Conservation (phyloP, 495 filamentous ascomycete species). For the Hypoxylon rickii region DNA sequence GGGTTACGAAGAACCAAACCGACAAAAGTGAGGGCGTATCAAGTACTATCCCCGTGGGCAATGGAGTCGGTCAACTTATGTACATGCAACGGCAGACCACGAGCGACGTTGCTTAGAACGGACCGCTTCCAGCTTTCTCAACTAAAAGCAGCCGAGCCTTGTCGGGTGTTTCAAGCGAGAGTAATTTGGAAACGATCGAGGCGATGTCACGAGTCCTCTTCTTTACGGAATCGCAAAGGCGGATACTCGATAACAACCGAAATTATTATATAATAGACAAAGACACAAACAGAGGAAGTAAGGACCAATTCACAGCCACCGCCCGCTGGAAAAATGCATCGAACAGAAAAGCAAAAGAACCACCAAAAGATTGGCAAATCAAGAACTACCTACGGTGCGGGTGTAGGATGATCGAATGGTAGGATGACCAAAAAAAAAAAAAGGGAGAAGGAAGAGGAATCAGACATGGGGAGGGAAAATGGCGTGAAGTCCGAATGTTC, state of each 20-base stretch:
- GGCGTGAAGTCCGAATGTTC: constrained; percentile 22
- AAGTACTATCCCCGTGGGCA: no score
- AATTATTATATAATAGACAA: constrained; percentile 23
- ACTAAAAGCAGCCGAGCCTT: constrained; percentile 24
- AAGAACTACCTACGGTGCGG: no score
- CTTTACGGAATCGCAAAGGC: no score
- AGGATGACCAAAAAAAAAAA: constrained; percentile 17
- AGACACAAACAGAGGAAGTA: constrained; percentile 10
- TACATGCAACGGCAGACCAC: constrained; percentile 14
- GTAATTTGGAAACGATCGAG: constrained; percentile 21
- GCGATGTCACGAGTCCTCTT: not conserved
- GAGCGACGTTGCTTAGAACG: constrained; percentile 8
- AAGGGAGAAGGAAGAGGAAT: constrained; percentile 33
- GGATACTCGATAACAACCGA: constrained; percentile 34
- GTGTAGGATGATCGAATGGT: not conserved
- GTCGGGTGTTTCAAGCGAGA: constrained; percentile 28
- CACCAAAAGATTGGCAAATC: constrained; percentile 29
- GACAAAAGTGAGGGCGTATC: constrained; percentile 8
- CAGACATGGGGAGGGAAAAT: constrained; percentile 5
- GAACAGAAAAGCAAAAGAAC: constrained; percentile 23
- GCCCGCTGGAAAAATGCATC: constrained; percentile 19
- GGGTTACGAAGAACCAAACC: not conserved
- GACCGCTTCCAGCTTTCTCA: constrained; percentile 15
- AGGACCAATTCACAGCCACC: constrained; percentile 14
- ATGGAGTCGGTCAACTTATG: constrained; percentile 24